Conservation (phyloP, 176 grass and related monocot species). For the Aegilops speltoides region DNA sequence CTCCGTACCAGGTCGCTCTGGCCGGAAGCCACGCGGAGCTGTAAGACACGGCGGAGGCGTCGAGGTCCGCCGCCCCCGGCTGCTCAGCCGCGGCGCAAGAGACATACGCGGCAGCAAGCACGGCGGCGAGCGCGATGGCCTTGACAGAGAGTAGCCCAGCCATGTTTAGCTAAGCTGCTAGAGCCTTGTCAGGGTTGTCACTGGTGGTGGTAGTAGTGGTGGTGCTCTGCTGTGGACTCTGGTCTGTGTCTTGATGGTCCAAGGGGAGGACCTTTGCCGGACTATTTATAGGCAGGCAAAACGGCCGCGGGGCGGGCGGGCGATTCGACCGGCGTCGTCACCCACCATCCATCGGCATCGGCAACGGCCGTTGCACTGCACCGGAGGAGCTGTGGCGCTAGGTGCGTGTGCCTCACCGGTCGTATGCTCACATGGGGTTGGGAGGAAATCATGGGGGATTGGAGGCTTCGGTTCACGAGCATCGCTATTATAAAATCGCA, state of each 20-base stretch:
- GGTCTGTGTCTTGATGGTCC: constrained; percentile 3
- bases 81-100: background rate
- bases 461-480: constrained; percentile 17
- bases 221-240: constrained; percentile 10
- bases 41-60: background rate
- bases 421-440: constrained; percentile 7
- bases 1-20: constrained; percentile 68
- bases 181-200: background rate
- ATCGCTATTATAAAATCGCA: constrained; percentile 15
- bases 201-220: background rate
- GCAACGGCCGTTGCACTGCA: constrained; percentile 1
- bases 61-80: background rate
- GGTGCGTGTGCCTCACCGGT: background rate
- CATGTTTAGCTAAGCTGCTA: background rate
- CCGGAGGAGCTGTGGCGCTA: background rate
- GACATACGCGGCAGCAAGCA: background rate
- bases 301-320: background rate
- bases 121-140: background rate
- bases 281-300: constrained; percentile 6
- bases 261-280: constrained; percentile 12
- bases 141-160: background rate
- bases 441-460: constrained; percentile 21
- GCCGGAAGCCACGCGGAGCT: constrained; percentile 17
- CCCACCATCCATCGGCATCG: background rate
- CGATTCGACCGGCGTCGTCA: constrained; percentile 6